phyloP scores from a whole-genome alignment of 306 rosid species.

The Ammopiptanthus mongolicus region DNA sequence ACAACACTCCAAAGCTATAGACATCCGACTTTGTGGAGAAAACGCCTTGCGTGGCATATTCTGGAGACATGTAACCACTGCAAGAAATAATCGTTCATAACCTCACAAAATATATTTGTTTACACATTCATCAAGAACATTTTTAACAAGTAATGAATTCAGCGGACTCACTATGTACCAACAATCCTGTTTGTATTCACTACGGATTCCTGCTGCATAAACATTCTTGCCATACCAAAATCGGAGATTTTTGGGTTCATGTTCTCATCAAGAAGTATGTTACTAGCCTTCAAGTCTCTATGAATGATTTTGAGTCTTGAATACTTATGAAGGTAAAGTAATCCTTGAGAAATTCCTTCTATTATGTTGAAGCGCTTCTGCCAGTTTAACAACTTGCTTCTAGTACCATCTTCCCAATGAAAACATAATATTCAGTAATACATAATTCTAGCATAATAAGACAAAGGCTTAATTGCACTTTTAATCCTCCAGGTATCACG shows the following conservation, averaged over 20 bases:
- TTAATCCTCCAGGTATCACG: no score
- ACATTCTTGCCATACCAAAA: conserved; percentile 7
- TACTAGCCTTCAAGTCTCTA: conserved; percentile 7
- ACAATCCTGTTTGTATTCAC: not conserved
- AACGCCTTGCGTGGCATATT: not conserved
- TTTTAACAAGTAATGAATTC: not conserved
- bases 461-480: no score
- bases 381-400: not conserved
- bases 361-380: not conserved
- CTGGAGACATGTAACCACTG: not conserved
- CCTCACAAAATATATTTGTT: not conserved
- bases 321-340: conserved; percentile 5
- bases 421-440: not conserved
- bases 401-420: not conserved
- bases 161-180: not conserved
- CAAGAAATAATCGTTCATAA: not conserved
- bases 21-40: not conserved
- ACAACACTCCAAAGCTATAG: not conserved
- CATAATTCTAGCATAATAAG: no score
- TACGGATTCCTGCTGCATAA: not conserved
- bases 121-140: not conserved
- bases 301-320: conserved; percentile 7
- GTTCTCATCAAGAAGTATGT: conserved; percentile 18
- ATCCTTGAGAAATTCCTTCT: conserved; percentile 14
- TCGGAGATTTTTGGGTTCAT: conserved; percentile 15